Conservation (phyloP, 192 early-diverging fungal genomes). For the Irineochytrium annulatum region DNA sequence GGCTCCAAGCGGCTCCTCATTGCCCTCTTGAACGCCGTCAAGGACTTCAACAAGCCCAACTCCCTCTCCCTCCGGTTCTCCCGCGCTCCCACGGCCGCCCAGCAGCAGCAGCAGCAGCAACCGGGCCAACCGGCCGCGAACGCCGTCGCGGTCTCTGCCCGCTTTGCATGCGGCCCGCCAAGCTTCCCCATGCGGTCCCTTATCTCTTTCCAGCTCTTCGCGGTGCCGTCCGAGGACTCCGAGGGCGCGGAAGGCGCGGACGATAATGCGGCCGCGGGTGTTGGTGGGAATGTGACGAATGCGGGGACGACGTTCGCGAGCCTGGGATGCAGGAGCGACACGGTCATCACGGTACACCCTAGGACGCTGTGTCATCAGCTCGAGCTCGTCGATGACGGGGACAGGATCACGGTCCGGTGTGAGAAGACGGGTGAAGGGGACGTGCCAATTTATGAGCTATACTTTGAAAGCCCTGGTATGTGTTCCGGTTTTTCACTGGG, state of each 20-base stretch:
- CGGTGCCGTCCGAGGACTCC: too few relatives aligned
- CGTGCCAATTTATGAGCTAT: slow-evolving; percentile 31
- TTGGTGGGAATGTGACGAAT: neutral
- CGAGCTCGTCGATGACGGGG: slow-evolving; percentile 34
- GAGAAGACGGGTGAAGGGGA: slow-evolving; percentile 29
- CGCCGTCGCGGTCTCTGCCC: slow-evolving; percentile 10
- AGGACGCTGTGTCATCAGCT: slow-evolving; percentile 31
- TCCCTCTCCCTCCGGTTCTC: slow-evolving; percentile 29
- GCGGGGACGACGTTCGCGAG: slow-evolving; percentile 4
- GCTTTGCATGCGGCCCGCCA: slow-evolving; percentile 28
- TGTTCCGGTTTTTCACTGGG: neutral
- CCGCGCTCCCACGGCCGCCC: neutral
- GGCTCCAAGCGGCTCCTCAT: slow-evolving; percentile 21
- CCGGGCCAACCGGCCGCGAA: too few relatives aligned
- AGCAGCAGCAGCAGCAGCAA: too few relatives aligned
- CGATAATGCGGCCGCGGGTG: too few relatives aligned
- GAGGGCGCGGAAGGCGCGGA: too few relatives aligned
- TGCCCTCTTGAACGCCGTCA: slow-evolving; percentile 28
- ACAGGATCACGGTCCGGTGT: slow-evolving; percentile 25
- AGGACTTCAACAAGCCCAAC: slow-evolving; percentile 27
- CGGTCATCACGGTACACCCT: slow-evolving; percentile 29
- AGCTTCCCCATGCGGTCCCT: neutral
- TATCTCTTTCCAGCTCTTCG: neutral
- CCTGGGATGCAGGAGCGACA: slow-evolving; percentile 9
- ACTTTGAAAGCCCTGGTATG: slow-evolving; percentile 34